Percentiles rank a stretch among this genome's conserved stretches.
These are phyloP conservation scores for Tubosaeta sp. DNA, from an alignment of 768 basidiomycete genomes.

Conservation along the genomic window DNA sequence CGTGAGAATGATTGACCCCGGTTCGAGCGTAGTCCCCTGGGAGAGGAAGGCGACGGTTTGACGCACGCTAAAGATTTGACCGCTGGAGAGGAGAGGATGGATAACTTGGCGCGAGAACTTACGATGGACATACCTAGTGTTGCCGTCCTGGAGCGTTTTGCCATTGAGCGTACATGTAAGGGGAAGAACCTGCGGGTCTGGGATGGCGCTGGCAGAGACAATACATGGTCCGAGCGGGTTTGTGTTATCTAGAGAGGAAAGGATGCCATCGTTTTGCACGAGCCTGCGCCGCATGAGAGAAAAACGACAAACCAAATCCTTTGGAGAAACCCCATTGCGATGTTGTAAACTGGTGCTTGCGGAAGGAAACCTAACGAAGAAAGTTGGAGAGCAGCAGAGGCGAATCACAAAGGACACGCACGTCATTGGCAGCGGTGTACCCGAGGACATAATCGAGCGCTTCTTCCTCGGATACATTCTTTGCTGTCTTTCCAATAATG, in stretches of 20 bases:
- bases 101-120: background rate
- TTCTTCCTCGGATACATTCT: slow-evolving; percentile 73
- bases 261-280: too few relatives aligned
- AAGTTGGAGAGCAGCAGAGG: background rate
- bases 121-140: slow-evolving; percentile 48
- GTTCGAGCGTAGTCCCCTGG: slow-evolving; percentile 77
- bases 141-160: slow-evolving; percentile 66
- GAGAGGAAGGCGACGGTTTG: slow-evolving; percentile 78
- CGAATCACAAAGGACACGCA: slow-evolving; percentile 24
- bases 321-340: slow-evolving; percentile 90
- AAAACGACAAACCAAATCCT: slow-evolving; percentile 57
- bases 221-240: slow-evolving; percentile 78
- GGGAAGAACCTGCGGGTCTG: slow-evolving; percentile 60
- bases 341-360: slow-evolving; percentile 73
- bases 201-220: slow-evolving; percentile 59
- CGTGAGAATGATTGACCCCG: slow-evolving; percentile 80
- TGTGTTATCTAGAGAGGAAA: slow-evolving; percentile 28
- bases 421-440: slow-evolving; percentile 79
- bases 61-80: slow-evolving; percentile 77
- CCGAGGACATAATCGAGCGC: slow-evolving; percentile 85
- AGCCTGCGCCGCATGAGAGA: too few relatives aligned
- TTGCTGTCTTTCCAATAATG: slow-evolving; percentile 78
- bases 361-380: slow-evolving; percentile 58
- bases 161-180: slow-evolving; percentile 69
- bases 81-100: slow-evolving; percentile 36